Percentiles rank a stretch among this genome's conserved stretches.
These are phyloP conservation scores for Cutaneotrichosporon daszewskae DNA, from an alignment of 1,284 basidiomycete species.

Conservation along the genomic window DNA sequence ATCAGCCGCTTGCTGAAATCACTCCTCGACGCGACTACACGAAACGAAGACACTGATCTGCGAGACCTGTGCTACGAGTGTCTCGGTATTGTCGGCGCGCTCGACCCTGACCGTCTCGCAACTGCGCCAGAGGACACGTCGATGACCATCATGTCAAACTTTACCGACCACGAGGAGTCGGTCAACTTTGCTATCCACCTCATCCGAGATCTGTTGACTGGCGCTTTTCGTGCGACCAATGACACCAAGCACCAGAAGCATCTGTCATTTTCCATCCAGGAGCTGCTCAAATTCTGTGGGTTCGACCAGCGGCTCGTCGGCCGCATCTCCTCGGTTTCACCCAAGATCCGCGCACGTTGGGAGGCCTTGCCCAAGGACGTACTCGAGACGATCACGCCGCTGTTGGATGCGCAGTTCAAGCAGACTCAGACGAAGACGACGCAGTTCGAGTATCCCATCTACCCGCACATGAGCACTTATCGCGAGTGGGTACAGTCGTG, in stretches of 20 bases:
- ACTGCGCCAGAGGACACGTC: slow-evolving; percentile 53
- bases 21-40: slow-evolving; percentile 65
- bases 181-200: slow-evolving; percentile 77
- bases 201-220: slow-evolving; percentile 78
- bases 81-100: slow-evolving; percentile 86
- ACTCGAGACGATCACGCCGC: slow-evolving; percentile 77
- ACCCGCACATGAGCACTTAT: slow-evolving; percentile 69
- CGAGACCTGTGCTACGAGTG: slow-evolving; percentile 76
- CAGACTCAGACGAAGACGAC: slow-evolving; percentile 47
- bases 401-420: slow-evolving; percentile 70
- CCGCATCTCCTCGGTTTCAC: slow-evolving; percentile 53
- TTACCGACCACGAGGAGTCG: slow-evolving; percentile 72
- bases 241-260: slow-evolving; percentile 88
- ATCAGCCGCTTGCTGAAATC: slow-evolving; percentile 66
- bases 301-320: slow-evolving; percentile 58
- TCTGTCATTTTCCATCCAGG: slow-evolving; percentile 88
- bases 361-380: slow-evolving; percentile 69
- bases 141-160: slow-evolving; percentile 76
- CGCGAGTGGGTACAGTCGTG: slow-evolving; percentile 94
- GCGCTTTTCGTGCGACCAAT: slow-evolving; percentile 87
- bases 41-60: slow-evolving; percentile 67
- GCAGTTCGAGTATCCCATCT: slow-evolving; percentile 58
- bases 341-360: slow-evolving; percentile 70
- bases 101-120: slow-evolving; percentile 85
- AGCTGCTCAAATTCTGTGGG: slow-evolving; percentile 79